These are phyloP conservation scores for Inosperma sp. DNA, from an alignment of 768 basidiomycete species.

Conservation along the genomic window DNA sequence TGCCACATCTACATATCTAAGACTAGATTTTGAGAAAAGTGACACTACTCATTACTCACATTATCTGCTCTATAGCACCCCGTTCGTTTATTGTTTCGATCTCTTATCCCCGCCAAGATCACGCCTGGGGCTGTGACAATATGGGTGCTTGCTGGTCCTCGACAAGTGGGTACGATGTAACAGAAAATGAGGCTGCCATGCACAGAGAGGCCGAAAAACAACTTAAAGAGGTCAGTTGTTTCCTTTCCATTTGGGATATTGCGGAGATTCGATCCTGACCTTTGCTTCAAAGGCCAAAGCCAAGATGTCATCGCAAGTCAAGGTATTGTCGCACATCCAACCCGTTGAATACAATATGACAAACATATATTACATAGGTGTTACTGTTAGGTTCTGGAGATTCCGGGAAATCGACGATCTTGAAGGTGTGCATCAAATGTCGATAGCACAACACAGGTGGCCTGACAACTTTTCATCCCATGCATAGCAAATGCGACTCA, in stretches of 20 bases:
- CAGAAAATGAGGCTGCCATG: slow-evolving; percentile 50
- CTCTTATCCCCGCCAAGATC: background rate
- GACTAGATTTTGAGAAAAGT: too few relatives aligned
- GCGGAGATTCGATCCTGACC: background rate
- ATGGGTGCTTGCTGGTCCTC: slow-evolving; percentile 85
- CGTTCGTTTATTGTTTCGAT: too few relatives aligned
- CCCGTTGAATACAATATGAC: background rate
- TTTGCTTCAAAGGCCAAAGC: slow-evolving; percentile 56
- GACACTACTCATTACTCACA: too few relatives aligned
- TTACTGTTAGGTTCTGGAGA: slow-evolving; percentile 93
- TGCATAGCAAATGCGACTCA: slow-evolving; percentile 92
- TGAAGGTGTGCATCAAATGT: background rate
- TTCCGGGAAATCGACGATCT: slow-evolving; percentile 80
- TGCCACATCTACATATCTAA: too few relatives aligned
- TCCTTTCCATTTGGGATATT: slow-evolving; percentile 4
- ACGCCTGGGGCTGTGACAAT: too few relatives aligned
- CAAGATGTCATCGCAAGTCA: slow-evolving; percentile 68
- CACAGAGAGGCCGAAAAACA: slow-evolving; percentile 73
- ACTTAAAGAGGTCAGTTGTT: slow-evolving; percentile 56
- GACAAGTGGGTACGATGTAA: slow-evolving; percentile 35
- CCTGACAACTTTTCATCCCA: background rate
- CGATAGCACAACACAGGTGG: background rate
- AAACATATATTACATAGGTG: slow-evolving; percentile 44
- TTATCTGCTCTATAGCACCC: too few relatives aligned
- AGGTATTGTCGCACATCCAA: slow-evolving; percentile 42